Percentiles rank a stretch among this genome's conserved stretches.
These are phyloP conservation scores for Hanseniaspora occidentalis DNA, from an alignment of 805 yeast species.

Conservation along the genomic window DNA sequence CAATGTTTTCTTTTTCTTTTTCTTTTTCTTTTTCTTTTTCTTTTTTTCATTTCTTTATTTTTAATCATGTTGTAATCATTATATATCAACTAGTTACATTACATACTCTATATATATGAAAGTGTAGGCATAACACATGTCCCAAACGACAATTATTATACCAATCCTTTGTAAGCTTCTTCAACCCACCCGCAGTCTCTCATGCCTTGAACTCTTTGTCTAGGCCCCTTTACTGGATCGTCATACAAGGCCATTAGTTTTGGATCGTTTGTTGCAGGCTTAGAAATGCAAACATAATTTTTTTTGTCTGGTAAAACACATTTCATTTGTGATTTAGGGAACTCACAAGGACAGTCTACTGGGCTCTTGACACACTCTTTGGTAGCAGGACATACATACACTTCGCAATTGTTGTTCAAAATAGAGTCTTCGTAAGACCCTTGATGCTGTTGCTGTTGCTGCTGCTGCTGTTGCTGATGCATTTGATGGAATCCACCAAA, in stretches of 20 bases:
- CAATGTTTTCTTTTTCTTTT: background rate
- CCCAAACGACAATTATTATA: too few relatives aligned
- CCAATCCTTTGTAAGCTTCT: conserved; percentile 52
- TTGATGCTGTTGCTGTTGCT: conserved; percentile 24
- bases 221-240: conserved; percentile 38
- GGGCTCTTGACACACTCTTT: conserved; percentile 59
- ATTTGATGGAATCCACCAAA: conserved; percentile 30
- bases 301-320: conserved; percentile 61
- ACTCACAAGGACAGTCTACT: conserved; percentile 80
- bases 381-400: conserved; percentile 76
- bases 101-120: too few relatives aligned
- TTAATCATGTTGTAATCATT: too few relatives aligned
- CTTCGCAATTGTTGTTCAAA: conserved; percentile 36
- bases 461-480: conserved; percentile 27
- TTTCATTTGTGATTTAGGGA: conserved; percentile 71
- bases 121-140: too few relatives aligned
- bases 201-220: conserved; percentile 32
- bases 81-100: too few relatives aligned
- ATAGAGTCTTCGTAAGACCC: conserved; percentile 25
- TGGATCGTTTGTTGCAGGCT: conserved; percentile 44
- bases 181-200: conserved; percentile 82
- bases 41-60: background rate
- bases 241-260: conserved; percentile 25
- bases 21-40: background rate
- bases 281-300: conserved; percentile 69